Percentiles rank a stretch among this genome's conserved stretches.
phyloP scores from a whole-genome alignment of 1,139 yeast genomes.

The Saccharomyces pastorianus region DNA sequence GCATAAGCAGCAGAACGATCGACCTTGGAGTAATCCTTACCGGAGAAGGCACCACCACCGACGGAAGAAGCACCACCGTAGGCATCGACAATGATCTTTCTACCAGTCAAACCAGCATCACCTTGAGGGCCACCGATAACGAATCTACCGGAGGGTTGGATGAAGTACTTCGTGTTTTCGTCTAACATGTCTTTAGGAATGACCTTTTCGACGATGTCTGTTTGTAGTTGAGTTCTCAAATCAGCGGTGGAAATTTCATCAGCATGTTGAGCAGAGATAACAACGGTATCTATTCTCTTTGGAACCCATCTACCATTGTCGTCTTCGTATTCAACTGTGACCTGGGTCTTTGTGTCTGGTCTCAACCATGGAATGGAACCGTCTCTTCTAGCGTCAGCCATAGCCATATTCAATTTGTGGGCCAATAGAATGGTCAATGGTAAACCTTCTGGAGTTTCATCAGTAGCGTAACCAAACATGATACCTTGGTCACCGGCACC shows the following conservation, averaged over 20 bases:
- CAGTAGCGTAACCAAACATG: constrained; percentile 99
- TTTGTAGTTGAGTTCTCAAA: constrained; percentile 66
- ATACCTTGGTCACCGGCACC: constrained; percentile 99
- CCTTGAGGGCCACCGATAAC: constrained; percentile 99
- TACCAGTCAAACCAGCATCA: constrained; percentile 99
- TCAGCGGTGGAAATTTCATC: constrained; percentile 92
- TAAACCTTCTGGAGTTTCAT: constrained; percentile 94
- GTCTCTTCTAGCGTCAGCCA: constrained; percentile 95
- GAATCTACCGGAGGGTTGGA: constrained; percentile 99
- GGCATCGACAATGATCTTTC: constrained; percentile 98
- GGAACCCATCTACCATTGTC: constrained; percentile 95
- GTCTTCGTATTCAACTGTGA: constrained; percentile 89
- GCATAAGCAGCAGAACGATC: constrained; percentile 99
- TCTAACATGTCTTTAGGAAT: constrained; percentile 87
- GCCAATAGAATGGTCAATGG: constrained; percentile 92
- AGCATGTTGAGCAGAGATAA: constrained; percentile 95
- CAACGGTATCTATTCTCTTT: constrained; percentile 93
- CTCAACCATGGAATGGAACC: constrained; percentile 94
- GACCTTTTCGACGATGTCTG: constrained; percentile 82
- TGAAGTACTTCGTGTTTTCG: constrained; percentile 92
- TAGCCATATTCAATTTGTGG: constrained; percentile 92
- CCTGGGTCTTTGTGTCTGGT: constrained; percentile 99
- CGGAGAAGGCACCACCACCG: constrained; percentile 99
- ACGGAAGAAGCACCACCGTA: constrained; percentile 99
- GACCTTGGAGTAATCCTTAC: constrained; percentile 99